phyloP scores from a whole-genome alignment of 75 land plant genomes.

The Larix kaempferi region DNA sequence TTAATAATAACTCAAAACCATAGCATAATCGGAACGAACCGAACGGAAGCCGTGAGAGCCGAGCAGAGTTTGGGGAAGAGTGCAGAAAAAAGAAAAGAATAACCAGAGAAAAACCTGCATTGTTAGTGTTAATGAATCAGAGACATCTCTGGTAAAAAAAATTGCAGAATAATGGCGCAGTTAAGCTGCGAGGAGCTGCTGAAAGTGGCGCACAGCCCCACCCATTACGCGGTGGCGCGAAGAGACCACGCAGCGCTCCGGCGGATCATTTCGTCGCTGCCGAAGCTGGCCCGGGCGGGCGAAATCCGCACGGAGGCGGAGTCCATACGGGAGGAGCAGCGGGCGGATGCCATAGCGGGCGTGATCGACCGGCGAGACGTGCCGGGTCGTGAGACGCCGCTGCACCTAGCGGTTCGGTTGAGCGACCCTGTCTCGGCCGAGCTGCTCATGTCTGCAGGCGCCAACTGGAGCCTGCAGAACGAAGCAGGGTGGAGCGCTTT shows the following conservation, averaged over 20 bases:
- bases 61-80: too few species aligned
- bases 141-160: too few species aligned
- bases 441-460: slow-evolving; percentile 56
- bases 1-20: too few species aligned
- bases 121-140: too few species aligned
- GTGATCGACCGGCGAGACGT: slow-evolving; percentile 62
- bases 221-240: slow-evolving; percentile 41
- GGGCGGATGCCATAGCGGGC: slow-evolving; percentile 41
- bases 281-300: slow-evolving; percentile 39
- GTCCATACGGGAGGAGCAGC: slow-evolving; percentile 33
- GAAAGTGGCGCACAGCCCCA: slow-evolving; percentile 49
- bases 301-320: slow-evolving; percentile 44
- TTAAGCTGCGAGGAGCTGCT: background rate
- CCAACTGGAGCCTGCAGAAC: slow-evolving; percentile 65
- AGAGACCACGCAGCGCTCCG: slow-evolving; percentile 34
- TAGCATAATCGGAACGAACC: too few species aligned
- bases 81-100: too few species aligned
- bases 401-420: slow-evolving; percentile 54
- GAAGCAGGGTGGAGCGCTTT: slow-evolving; percentile 58
- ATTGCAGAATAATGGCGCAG: background rate
- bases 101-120: too few species aligned
- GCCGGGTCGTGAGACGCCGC: slow-evolving; percentile 43
- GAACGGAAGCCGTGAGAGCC: too few species aligned
- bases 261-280: slow-evolving; percentile 30
- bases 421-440: slow-evolving; percentile 39